Percentiles rank a stretch among this genome's conserved stretches.
Evolutionary conservation across 352 stramenopile species (phyloP).

Genomic region (Globisporangium camurandrum): DNA sequence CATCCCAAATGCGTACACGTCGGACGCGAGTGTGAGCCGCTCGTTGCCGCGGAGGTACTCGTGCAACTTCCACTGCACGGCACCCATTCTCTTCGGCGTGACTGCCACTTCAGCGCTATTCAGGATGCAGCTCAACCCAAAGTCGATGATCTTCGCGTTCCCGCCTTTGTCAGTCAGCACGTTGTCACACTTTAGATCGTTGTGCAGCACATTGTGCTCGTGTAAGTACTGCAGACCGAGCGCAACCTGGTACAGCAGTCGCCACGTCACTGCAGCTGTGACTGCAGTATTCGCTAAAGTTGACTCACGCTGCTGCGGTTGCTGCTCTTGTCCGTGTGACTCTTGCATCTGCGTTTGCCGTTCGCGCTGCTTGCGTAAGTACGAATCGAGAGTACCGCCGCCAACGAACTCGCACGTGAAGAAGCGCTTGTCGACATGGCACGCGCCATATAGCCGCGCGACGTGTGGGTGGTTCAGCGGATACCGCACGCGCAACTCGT

Average conservation of each 20-base stretch:
- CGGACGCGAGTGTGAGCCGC: slow-evolving; percentile 9
- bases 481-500: slow-evolving; percentile 2
- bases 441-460: not conserved
- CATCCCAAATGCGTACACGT: slow-evolving; percentile 20
- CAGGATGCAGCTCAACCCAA: slow-evolving; percentile 16
- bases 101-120: slow-evolving; percentile 1
- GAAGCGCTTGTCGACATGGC: slow-evolving; percentile 1
- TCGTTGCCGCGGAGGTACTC: slow-evolving; percentile 4
- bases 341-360: not conserved
- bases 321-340: not conserved
- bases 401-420: slow-evolving; percentile 1
- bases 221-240: slow-evolving; percentile 28
- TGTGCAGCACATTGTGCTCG: slow-evolving; percentile 1
- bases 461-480: slow-evolving; percentile 1
- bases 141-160: slow-evolving; percentile 15
- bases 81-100: not conserved
- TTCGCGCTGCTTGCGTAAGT: not conserved
- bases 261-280: not conserved
- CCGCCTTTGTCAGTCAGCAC: slow-evolving; percentile 23
- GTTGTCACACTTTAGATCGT: slow-evolving; percentile 10
- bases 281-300: not conserved
- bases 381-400: not conserved
- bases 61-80: slow-evolving; percentile 11
- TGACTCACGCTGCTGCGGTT: not conserved
- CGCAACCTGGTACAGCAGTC: slow-evolving; percentile 6